Evolutionary conservation across 441 rosid species (phyloP), one percentile per base, ranked within the genome.

Genomic region (Corymbia calophylla): DNA sequence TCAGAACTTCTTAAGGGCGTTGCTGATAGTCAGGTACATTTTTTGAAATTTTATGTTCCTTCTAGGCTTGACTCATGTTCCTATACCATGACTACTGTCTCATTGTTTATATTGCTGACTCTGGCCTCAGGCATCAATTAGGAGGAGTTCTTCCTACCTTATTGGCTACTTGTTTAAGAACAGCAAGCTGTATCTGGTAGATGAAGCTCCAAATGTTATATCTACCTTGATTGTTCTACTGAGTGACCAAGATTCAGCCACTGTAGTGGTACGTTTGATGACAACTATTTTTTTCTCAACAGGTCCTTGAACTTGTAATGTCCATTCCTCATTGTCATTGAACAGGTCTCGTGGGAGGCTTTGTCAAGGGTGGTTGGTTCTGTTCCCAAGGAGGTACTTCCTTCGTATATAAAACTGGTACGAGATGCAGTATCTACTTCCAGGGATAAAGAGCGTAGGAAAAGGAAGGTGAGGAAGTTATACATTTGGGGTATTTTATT

Each of bases 401-500:
- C 99, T 87, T 95, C 99, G 23, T 97, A 96, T 92, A 93, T 97
- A 88, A 98, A 97, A 93, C 92, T 96, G 88, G 98, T 97, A 81
- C 99, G 99, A 47, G 99, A 97, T 94, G 98, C 99, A 89, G 96
- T 96, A 82, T 98, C 99, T 86, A 97, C 99, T 29, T 95, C 99
- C 86, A 95, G 97, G 93, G 99, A 98, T 92, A 98, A 95, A 94
- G 99, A 97, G 90, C 98, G 99, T 66, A 93, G 99, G 90, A 96
- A 91, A 91, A 97, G 94, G 94, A 98, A 97, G 99, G 99, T 96
- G 88, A 89, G 88, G 88, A 35, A 44, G 88, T 87, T 13, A 55
- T 21, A 19, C 58, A 53, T n/a, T 66, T 39, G 48, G n/a, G 44
- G 48, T 70, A 70, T 70, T 70, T 70, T 35, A 86, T 55, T 4